Percentiles rank a stretch among this genome's conserved stretches.
These are phyloP conservation scores for Penstemon davidsonii DNA, from an alignment of 257 asterid species.

Conservation along the genomic window DNA sequence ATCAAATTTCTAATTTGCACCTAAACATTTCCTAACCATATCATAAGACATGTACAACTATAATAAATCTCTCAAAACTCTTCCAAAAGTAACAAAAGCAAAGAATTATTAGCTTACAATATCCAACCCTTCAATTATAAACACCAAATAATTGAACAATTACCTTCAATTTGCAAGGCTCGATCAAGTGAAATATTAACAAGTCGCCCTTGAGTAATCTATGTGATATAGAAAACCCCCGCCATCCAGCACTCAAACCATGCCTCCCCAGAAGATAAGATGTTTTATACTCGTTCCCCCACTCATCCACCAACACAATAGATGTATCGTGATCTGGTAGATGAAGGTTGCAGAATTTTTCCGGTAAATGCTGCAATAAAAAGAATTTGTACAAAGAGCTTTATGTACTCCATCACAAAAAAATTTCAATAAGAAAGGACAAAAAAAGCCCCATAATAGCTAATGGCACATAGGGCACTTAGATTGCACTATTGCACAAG, in stretches of 20 bases:
- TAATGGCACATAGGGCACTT: no score
- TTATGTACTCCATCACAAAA: no score
- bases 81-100: neutral
- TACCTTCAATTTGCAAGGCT: conserved; percentile 84
- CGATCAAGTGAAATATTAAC: conserved; percentile 72
- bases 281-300: conserved; percentile 76
- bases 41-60: neutral
- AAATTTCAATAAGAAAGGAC: no score
- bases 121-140: neutral
- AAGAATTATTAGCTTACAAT: neutral
- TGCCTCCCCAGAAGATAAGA: conserved; percentile 65
- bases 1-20: no score
- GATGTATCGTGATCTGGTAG: conserved; percentile 65
- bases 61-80: neutral
- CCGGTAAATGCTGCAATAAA: conserved; percentile 69
- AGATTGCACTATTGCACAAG: no score
- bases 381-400: conserved; percentile 22
- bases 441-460: no score
- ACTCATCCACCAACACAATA: conserved; percentile 72
- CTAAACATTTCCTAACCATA: no score
- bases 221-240: conserved; percentile 75
- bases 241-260: conserved; percentile 96
- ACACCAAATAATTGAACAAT: neutral
- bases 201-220: conserved; percentile 72
- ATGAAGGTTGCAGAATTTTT: conserved; percentile 50